These are phyloP conservation scores for Pichia sp. DNA, from an alignment of 1,139 yeast species.

Conservation along the genomic window DNA sequence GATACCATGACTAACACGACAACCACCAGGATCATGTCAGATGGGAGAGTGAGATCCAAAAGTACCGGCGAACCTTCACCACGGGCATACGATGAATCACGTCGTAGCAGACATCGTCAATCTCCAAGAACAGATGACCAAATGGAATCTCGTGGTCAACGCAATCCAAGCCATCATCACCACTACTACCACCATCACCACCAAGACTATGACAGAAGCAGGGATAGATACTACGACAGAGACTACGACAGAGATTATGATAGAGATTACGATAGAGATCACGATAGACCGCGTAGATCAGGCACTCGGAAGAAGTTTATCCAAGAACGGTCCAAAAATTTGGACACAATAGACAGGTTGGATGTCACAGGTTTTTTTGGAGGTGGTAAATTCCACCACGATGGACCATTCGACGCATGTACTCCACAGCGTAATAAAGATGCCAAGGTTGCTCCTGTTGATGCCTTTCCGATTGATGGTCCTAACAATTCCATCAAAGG, in stretches of 20 bases:
- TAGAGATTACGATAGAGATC: conserved; percentile 6
- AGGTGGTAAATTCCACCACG: conserved; percentile 93
- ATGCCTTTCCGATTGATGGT: conserved; percentile 93
- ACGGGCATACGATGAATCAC: neutral
- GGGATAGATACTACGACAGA: conserved; percentile 10
- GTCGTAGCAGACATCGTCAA: conserved; percentile 3
- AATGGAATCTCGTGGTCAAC: conserved; percentile 3
- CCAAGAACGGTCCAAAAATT: conserved; percentile 44
- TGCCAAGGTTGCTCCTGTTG: conserved; percentile 78
- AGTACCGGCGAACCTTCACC: conserved; percentile 26
- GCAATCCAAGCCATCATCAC: neutral
- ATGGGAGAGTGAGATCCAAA: conserved; percentile 30
- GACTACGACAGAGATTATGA: conserved; percentile 7
- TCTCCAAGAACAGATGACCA: conserved; percentile 1
- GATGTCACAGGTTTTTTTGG: conserved; percentile 96
- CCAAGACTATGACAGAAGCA: conserved; percentile 4
- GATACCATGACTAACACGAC: conserved; percentile 23
- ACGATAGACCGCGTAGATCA: conserved; percentile 18
- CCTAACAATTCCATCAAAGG: conserved; percentile 87
- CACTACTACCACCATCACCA: conserved; percentile 10
- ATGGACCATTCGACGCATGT: conserved; percentile 98
- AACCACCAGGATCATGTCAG: conserved; percentile 27
- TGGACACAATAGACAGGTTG: conserved; percentile 89
- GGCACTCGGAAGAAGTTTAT: conserved; percentile 24
- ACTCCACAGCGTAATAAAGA: conserved; percentile 92